Conservation (phyloP, 768 basidiomycete species). For the Pleurotus djamor region DNA sequence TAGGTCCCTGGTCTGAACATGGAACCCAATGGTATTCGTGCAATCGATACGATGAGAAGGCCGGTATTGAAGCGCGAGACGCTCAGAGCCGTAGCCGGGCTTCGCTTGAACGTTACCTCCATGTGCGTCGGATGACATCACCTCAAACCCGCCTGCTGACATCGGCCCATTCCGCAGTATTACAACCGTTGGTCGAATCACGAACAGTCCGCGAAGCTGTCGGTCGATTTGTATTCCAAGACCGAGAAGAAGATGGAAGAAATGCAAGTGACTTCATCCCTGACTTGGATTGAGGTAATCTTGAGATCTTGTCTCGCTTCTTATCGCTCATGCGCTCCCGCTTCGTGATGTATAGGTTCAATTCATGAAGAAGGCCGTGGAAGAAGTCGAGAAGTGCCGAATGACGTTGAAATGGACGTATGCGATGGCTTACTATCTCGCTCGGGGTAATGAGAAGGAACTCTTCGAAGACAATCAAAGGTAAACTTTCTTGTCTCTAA, state of each 20-base stretch:
- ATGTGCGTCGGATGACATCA: slow-evolving; percentile 51
- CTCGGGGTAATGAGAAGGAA: slow-evolving; percentile 88
- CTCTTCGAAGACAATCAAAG: slow-evolving; percentile 97
- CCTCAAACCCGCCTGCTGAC: not conserved
- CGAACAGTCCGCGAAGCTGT: slow-evolving; percentile 98
- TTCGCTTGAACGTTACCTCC: slow-evolving; percentile 92
- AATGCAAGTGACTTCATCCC: slow-evolving; percentile 88
- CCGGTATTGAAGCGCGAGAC: slow-evolving; percentile 84
- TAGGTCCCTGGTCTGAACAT: slow-evolving; percentile 95
- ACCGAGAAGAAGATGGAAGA: slow-evolving; percentile 99
- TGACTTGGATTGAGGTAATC: slow-evolving; percentile 94
- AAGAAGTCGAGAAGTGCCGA: slow-evolving; percentile 85
- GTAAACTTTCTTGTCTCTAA: slow-evolving; percentile 30
- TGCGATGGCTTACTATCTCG: slow-evolving; percentile 97
- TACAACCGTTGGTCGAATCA: slow-evolving; percentile 99
- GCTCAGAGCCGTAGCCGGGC: slow-evolving; percentile 88
- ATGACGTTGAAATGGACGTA: slow-evolving; percentile 99
- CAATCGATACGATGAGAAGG: slow-evolving; percentile 95
- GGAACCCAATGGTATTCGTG: slow-evolving; percentile 98
- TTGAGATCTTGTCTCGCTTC: not conserved
- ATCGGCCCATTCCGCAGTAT: slow-evolving; percentile 53
- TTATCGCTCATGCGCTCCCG: not conserved
- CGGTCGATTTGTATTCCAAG: slow-evolving; percentile 86
- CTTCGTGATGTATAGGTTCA: slow-evolving; percentile 42
- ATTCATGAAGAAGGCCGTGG: slow-evolving; percentile 98